A percentile compares a stretch with the other conserved stretches of the same genome.
These are phyloP conservation scores for Ilyonectria mors-panacis DNA, from an alignment of 2,329 filamentous ascomycete genomes.

Conservation along the genomic window DNA sequence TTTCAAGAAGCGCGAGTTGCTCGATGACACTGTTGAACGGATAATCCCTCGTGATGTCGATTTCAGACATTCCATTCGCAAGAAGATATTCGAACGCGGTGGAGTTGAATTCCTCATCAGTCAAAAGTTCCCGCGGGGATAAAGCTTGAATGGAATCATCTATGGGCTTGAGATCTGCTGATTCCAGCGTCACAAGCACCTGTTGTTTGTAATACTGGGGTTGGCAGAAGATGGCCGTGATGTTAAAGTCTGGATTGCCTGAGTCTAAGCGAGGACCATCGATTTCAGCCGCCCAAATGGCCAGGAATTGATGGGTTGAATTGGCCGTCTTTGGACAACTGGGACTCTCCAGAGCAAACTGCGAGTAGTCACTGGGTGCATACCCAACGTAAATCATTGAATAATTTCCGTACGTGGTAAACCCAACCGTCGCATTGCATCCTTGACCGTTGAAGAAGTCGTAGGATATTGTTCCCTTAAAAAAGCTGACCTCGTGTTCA, in stretches of 20 bases:
- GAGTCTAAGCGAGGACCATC: not conserved
- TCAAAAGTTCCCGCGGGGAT: conserved; percentile 28
- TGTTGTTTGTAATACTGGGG: conserved; percentile 62
- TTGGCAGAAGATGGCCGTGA: conserved; percentile 60
- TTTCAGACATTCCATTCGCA: conserved; percentile 43
- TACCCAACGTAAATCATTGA: conserved; percentile 61
- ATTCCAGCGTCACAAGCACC: conserved; percentile 57
- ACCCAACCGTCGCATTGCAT: conserved; percentile 49
- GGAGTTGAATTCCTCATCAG: conserved; percentile 50
- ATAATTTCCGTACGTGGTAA: conserved; percentile 40
- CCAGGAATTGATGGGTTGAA: conserved; percentile 56
- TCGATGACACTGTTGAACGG: conserved; percentile 46
- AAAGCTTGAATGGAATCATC: conserved; percentile 21
- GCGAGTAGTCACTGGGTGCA: conserved; percentile 50
- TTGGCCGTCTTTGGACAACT: conserved; percentile 51
- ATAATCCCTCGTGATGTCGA: conserved; percentile 37
- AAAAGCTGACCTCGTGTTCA: not conserved
- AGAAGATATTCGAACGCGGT: conserved; percentile 55
- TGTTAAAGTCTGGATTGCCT: conserved; percentile 19
- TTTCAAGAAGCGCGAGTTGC: conserved; percentile 39
- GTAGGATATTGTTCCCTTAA: conserved; percentile 9
- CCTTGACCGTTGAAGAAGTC: conserved; percentile 56
- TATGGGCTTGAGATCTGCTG: conserved; percentile 24
- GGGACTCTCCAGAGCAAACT: conserved; percentile 50
- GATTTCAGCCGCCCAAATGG: conserved; percentile 38